phyloP scores from a whole-genome alignment of 2,329 filamentous ascomycete genomes.

The Colletotrichum coccodes region DNA sequence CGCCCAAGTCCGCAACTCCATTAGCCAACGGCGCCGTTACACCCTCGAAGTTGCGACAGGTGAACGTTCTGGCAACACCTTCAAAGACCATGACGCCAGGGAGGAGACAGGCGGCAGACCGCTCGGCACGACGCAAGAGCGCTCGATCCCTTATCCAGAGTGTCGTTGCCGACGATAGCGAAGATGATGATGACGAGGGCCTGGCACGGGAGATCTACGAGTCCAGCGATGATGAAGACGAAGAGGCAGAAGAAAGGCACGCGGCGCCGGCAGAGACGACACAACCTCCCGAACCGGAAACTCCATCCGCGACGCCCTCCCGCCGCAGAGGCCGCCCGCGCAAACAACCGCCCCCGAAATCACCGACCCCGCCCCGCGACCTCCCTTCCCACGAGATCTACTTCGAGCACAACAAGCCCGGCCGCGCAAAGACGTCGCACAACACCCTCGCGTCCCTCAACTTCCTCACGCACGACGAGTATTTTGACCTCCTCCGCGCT shows the following conservation, averaged over 20 bases:
- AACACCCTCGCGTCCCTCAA: constrained; percentile 81
- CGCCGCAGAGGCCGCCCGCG: constrained; percentile 48
- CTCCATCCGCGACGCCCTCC: constrained; percentile 61
- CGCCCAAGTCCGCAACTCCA: constrained; percentile 40
- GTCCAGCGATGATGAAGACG: constrained; percentile 59
- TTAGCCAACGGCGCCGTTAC: constrained; percentile 45
- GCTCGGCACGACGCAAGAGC: constrained; percentile 88
- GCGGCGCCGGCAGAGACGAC: constrained; percentile 42
- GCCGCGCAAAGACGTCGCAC: constrained; percentile 84
- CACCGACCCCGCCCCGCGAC: constrained; percentile 82
- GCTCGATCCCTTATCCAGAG: constrained; percentile 80
- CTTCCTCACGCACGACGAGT: constrained; percentile 91
- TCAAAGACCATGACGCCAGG: constrained; percentile 66
- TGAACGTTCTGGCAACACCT: constrained; percentile 50
- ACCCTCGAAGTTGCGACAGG: constrained; percentile 46
- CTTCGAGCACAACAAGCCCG: constrained; percentile 91
- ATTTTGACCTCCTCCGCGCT: constrained; percentile 75
- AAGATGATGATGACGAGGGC: constrained; percentile 74
- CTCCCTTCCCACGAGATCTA: constrained; percentile 91
- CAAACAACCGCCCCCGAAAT: constrained; percentile 58
- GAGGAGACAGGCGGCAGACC: constrained; percentile 77
- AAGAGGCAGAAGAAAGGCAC: constrained; percentile 36
- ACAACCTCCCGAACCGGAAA: constrained; percentile 42
- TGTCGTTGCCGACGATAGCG: constrained; percentile 71
- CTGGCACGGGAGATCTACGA: constrained; percentile 77